These are phyloP conservation scores for Clavaria fumosa DNA, from an alignment of 768 basidiomycete genomes.

Conservation along the genomic window DNA sequence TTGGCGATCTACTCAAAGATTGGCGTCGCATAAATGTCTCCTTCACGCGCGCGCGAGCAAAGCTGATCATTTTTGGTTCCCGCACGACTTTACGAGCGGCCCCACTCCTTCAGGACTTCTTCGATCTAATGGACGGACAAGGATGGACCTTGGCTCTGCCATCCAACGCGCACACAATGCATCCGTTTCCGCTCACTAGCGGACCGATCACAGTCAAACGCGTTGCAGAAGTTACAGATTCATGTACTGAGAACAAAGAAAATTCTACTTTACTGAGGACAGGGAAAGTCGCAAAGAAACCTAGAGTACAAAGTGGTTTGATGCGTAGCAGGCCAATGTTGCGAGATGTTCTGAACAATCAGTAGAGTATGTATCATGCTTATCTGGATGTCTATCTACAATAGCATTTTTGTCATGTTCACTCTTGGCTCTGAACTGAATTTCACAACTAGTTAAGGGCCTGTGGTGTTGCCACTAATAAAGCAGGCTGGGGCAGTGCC, in stretches of 20 bases:
- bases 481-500: no score
- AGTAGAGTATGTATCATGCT: not conserved
- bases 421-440: no score
- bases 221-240: slow-evolving; percentile 13
- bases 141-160: slow-evolving; percentile 59
- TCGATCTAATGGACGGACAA: slow-evolving; percentile 54
- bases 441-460: no score
- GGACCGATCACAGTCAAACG: slow-evolving; percentile 16
- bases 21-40: slow-evolving; percentile 96
- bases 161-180: slow-evolving; percentile 35
- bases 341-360: slow-evolving; percentile 27
- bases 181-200: slow-evolving; percentile 18
- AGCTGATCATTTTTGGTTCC: slow-evolving; percentile 85
- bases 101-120: slow-evolving; percentile 56
- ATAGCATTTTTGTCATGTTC: no score
- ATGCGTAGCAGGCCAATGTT: slow-evolving; percentile 44
- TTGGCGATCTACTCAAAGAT: slow-evolving; percentile 87
- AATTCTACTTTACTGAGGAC: slow-evolving; percentile 12
- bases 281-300: slow-evolving; percentile 24
- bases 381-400: no score
- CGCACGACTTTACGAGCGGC: slow-evolving; percentile 53
- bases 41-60: slow-evolving; percentile 83
- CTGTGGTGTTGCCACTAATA: no score
- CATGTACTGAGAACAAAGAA: slow-evolving; percentile 8
- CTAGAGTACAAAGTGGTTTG: slow-evolving; percentile 25